These are phyloP conservation scores for Galerina sulciceps DNA, from an alignment of 768 basidiomycete species.

Conservation along the genomic window DNA sequence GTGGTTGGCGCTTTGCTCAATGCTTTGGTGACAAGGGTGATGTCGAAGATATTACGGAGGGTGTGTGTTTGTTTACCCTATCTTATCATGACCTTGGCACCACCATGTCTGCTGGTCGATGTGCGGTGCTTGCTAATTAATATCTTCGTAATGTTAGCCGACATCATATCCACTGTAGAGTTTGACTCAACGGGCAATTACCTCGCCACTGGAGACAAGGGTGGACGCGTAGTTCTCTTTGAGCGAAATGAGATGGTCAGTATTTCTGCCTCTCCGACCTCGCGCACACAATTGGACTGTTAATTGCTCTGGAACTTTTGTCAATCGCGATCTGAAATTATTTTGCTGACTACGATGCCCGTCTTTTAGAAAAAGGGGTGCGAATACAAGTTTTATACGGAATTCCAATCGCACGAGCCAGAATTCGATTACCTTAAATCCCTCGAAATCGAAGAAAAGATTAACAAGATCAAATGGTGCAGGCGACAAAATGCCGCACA, in stretches of 20 bases:
- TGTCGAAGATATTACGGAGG: slow-evolving; percentile 99
- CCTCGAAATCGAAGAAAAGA: slow-evolving; percentile 99
- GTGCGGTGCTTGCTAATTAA: slow-evolving; percentile 23
- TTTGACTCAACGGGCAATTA: slow-evolving; percentile 99
- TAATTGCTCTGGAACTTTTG: slow-evolving; percentile 7
- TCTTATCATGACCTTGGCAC: slow-evolving; percentile 2
- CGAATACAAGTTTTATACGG: slow-evolving; percentile 99
- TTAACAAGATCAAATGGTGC: slow-evolving; percentile 99
- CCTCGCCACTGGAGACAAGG: slow-evolving; percentile 99
- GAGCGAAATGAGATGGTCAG: slow-evolving; percentile 95
- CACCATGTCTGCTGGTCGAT: slow-evolving; percentile 9
- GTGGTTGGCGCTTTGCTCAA: slow-evolving; percentile 98
- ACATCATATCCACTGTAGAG: slow-evolving; percentile 99
- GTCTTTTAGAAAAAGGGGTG: slow-evolving; percentile 93
- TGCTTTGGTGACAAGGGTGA: slow-evolving; percentile 99
- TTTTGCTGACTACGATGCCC: slow-evolving; percentile 21
- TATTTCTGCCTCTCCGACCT: slow-evolving; percentile 25
- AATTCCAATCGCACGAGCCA: slow-evolving; percentile 99
- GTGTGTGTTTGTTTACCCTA: slow-evolving; percentile 44
- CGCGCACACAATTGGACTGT: slow-evolving; percentile 12
- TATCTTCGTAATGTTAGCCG: slow-evolving; percentile 62
- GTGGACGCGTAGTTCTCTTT: slow-evolving; percentile 97
- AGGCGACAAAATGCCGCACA: slow-evolving; percentile 97
- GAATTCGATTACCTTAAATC: slow-evolving; percentile 99
- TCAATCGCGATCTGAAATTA: slow-evolving; percentile 18